Percentiles rank a stretch among this genome's conserved stretches.
Evolutionary conservation across 805 yeast genomes (phyloP).

Genomic region (Torulaspora microellipsoides): DNA sequence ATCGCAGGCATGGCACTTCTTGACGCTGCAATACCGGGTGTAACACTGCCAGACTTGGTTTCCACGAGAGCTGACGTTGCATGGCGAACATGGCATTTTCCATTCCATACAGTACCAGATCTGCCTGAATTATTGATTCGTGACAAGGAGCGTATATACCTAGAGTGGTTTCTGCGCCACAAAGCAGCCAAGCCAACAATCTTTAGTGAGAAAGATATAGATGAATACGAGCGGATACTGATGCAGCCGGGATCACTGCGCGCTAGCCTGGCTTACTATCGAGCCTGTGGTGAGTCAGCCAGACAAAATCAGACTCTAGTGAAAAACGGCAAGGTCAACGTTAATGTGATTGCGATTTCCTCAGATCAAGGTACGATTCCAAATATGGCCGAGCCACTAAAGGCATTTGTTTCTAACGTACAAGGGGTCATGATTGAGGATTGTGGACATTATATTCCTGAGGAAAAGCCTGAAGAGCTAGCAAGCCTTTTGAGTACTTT

Average conservation of each 20-base stretch:
- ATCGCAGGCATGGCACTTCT: conserved; percentile 8
- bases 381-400: conserved; percentile 5
- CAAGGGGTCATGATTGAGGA: conserved; percentile 4
- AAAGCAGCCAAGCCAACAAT: conserved; percentile 7
- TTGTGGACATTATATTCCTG: conserved; percentile 11
- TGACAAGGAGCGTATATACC: conserved; percentile 8
- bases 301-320: conserved; percentile 2
- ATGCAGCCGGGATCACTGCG: conserved; percentile 11
- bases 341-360: conserved; percentile 4
- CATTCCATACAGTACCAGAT: conserved; percentile 9
- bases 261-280: conserved; percentile 10
- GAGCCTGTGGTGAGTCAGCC: conserved; percentile 6
- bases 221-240: conserved; percentile 6
- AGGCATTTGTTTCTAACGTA: not conserved
- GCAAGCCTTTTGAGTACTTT: not conserved
- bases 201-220: conserved; percentile 6
- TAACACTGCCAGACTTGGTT: conserved; percentile 7
- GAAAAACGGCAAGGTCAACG: not conserved
- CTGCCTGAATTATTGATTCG: conserved; percentile 8
- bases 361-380: conserved; percentile 11
- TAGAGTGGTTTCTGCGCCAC: conserved; percentile 11
- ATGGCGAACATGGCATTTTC: conserved; percentile 13
- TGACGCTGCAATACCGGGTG: conserved; percentile 13
- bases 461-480: conserved; percentile 6
- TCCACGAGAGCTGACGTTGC: conserved; percentile 6